A percentile compares a stretch with the other conserved stretches of the same genome.
Conservation (phyloP, 106 monocot species). For the Dioscorea dumetorum region DNA sequence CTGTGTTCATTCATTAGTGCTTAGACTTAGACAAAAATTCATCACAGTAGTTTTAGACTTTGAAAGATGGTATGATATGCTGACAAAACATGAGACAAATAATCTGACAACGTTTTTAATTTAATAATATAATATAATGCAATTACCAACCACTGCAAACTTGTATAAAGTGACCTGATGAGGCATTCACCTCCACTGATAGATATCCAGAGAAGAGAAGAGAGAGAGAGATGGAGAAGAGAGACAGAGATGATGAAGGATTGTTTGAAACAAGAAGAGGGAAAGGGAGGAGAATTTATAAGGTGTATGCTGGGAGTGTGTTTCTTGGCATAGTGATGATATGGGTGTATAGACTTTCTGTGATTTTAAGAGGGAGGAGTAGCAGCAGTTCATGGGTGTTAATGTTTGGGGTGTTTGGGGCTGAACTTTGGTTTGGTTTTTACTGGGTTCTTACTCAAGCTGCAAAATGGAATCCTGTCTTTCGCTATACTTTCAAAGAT, state of each 20-base stretch:
- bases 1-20: no score
- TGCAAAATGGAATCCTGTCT: constrained; percentile 28
- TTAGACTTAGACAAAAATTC: no score
- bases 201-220: neutral
- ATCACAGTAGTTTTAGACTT: no score
- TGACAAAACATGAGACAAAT: no score
- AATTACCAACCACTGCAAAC: no score
- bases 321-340: constrained; percentile 20
- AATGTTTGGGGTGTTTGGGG: constrained; percentile 24
- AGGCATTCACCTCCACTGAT: neutral
- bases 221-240: neutral
- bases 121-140: no score
- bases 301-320: constrained; percentile 25
- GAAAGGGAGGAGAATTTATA: constrained; percentile 23
- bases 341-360: constrained; percentile 30
- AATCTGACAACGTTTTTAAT: no score
- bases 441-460: constrained; percentile 43
- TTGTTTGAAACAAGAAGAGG: constrained; percentile 18
- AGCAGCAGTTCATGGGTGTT: constrained; percentile 17
- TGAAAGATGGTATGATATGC: no score
- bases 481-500: constrained; percentile 39
- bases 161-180: no score
- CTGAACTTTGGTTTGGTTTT: constrained; percentile 50
- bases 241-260: neutral
- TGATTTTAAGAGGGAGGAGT: neutral